Conservation (phyloP, 2,329 filamentous ascomycete species). For the Fusarium illudens region DNA sequence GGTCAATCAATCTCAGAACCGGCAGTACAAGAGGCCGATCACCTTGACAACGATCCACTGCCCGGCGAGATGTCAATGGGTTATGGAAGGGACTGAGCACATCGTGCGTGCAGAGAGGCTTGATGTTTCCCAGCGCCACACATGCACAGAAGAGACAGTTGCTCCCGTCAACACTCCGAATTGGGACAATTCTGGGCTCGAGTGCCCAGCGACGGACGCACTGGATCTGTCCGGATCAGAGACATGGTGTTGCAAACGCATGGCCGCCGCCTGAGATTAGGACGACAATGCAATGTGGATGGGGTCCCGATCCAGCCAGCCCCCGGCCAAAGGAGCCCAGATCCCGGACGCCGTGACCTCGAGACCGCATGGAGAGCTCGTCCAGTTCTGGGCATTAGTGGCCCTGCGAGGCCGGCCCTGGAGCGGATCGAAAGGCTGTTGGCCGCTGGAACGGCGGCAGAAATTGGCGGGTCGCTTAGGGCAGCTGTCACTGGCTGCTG, state of each 20-base stretch:
- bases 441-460: conserved; percentile 20
- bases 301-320: conserved; percentile 19
- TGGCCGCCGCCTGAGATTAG: conserved; percentile 25
- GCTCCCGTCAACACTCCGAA: conserved; percentile 2
- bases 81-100: conserved; percentile 8
- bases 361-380: neutral
- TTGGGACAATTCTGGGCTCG: neutral
- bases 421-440: conserved; percentile 30
- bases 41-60: conserved; percentile 27
- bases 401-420: conserved; percentile 15
- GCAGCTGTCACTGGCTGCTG: conserved; percentile 13
- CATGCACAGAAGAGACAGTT: neutral
- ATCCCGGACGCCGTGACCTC: conserved; percentile 23
- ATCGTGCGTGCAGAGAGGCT: neutral
- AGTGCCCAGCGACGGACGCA: neutral
- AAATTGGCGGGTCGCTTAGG: conserved; percentile 28
- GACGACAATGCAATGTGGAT: conserved; percentile 10
- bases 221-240: conserved; percentile 1
- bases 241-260: conserved; percentile 19
- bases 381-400: conserved; percentile 20
- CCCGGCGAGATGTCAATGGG: neutral
- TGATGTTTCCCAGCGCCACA: conserved; percentile 5
- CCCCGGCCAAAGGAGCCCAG: conserved; percentile 26
- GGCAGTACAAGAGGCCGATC: neutral
- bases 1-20: neutral